phyloP scores from a whole-genome alignment of 2,329 filamentous ascomycete genomes.

The Chalara sp. region DNA sequence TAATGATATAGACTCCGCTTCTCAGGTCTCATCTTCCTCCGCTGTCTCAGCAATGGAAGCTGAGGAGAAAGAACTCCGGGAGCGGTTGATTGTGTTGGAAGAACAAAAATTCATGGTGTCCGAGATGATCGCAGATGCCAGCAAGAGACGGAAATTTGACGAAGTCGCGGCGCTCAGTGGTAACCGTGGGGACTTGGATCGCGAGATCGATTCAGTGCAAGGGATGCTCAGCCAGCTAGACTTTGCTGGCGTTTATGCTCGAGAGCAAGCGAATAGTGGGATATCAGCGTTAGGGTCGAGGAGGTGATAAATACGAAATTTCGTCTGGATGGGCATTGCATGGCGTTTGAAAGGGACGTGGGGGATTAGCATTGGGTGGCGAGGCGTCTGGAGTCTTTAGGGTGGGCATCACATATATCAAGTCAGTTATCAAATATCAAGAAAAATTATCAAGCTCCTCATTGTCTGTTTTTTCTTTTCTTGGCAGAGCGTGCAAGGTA shows the following conservation, averaged over 20 bases:
- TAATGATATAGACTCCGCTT: constrained; percentile 42
- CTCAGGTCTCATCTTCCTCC: constrained; percentile 47
- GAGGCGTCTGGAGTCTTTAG: too few species aligned
- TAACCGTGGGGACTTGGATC: constrained; percentile 59
- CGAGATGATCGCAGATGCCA: constrained; percentile 64
- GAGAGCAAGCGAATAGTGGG: constrained; percentile 4
- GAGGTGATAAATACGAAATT: too few species aligned
- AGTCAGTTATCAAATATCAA: too few species aligned
- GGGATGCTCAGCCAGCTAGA: constrained; percentile 51
- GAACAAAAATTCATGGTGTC: constrained; percentile 68
- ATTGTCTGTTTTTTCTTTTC: too few species aligned
- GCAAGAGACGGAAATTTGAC: constrained; percentile 60
- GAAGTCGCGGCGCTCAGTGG: constrained; percentile 57
- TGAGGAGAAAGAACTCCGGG: constrained; percentile 62
- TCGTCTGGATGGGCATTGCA: too few species aligned
- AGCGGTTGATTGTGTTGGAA: constrained; percentile 62
- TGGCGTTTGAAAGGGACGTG: too few species aligned
- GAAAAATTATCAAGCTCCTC: too few species aligned
- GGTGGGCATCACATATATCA: too few species aligned
- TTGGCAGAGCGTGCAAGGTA: too few species aligned
- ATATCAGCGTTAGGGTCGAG: too few species aligned
- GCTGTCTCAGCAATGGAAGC: constrained; percentile 58
- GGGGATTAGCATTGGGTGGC: too few species aligned
- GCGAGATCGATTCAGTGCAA: constrained; percentile 58
- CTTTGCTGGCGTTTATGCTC: constrained; percentile 25